These are phyloP conservation scores for Blastobotrys malaysiensis DNA, from an alignment of 1,139 yeast species.

Conservation along the genomic window DNA sequence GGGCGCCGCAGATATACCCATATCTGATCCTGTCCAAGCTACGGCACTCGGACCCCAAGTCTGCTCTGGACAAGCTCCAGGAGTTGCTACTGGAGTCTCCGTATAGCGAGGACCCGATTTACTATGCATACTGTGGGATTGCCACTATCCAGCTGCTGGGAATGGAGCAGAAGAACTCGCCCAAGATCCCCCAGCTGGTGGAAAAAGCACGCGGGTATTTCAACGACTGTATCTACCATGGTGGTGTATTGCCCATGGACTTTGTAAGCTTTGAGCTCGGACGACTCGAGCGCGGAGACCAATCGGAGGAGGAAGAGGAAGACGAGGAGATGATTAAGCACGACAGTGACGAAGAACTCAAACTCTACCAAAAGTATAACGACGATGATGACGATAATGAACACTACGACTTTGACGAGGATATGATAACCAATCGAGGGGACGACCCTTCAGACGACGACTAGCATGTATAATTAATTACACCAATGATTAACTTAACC, in stretches of 20 bases:
- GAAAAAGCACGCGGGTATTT: slow-evolving; percentile 26
- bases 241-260: slow-evolving; percentile 24
- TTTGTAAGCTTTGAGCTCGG: slow-evolving; percentile 18
- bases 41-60: slow-evolving; percentile 21
- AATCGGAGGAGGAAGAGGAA: slow-evolving; percentile 6
- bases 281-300: slow-evolving; percentile 4
- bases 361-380: neutral
- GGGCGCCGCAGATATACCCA: slow-evolving; percentile 22
- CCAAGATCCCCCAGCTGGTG: slow-evolving; percentile 8
- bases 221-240: slow-evolving; percentile 32
- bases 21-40: slow-evolving; percentile 21
- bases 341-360: neutral
- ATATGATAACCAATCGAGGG: neutral
- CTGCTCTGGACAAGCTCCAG: slow-evolving; percentile 31
- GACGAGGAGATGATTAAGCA: slow-evolving; percentile 11
- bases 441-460: slow-evolving; percentile 2
- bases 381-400: slow-evolving; percentile 8
- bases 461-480: slow-evolving; percentile 1
- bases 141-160: slow-evolving; percentile 25
- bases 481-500: neutral
- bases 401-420: slow-evolving; percentile 2
- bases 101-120: slow-evolving; percentile 41
- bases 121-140: slow-evolving; percentile 28
- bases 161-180: slow-evolving; percentile 7
- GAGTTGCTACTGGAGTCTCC: slow-evolving; percentile 44